Base-by-base conservation (phyloP, 129 eudicot species). In the Deinandra increscens region DNA sequence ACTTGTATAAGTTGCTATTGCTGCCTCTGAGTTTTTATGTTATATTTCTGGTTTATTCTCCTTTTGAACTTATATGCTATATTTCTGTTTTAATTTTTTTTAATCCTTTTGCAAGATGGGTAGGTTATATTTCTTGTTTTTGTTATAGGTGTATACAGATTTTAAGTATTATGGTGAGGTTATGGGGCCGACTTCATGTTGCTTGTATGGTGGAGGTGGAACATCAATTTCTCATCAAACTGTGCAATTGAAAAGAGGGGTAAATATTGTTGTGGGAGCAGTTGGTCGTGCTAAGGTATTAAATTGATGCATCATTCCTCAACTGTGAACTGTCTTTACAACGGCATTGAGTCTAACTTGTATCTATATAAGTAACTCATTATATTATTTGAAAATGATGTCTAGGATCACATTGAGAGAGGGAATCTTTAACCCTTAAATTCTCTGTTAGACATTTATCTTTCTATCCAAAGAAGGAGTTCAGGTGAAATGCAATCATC, bases 241-340 rank as follows among this genome's bases (percentile, higher is more conserved):
- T 6, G 38, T 41, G 18, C 89, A 84, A 22, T 67, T 94, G 80
- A 87, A 89, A 76, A 75, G 97, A 81, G 99, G 99, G 43, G 95
- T 94, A 15, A 97, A 94, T 67, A 77, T 94, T 18, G 90, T 94
- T 22, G 83, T 94, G 17, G 99, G 97, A 42, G 89, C 97, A 1
- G 95, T 96, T 65, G 99, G 99, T 2, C 97, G 97, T 59, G 82
- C 89, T 62, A 89, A 94, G 97, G 99, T 89, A 81, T 49, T 15
- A 8, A 7, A 49, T 67, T 41, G 15, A 45, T 5, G 70, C 8
- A 11, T 3, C 0, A 9, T 7, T 13, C 6, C 2, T 1, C 34
- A n/a, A n/a, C n/a, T n/a, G n/a, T n/a, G n/a, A n/a, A n/a, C n/a
- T n/a, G n/a, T n/a, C n/a, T n/a, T n/a, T n/a, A n/a, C n/a, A n/a